Evolutionary conservation across 176 grass and related monocot species (phyloP), one percentile per base, ranked within the genome.

Genomic region (Triticum urartu): DNA sequence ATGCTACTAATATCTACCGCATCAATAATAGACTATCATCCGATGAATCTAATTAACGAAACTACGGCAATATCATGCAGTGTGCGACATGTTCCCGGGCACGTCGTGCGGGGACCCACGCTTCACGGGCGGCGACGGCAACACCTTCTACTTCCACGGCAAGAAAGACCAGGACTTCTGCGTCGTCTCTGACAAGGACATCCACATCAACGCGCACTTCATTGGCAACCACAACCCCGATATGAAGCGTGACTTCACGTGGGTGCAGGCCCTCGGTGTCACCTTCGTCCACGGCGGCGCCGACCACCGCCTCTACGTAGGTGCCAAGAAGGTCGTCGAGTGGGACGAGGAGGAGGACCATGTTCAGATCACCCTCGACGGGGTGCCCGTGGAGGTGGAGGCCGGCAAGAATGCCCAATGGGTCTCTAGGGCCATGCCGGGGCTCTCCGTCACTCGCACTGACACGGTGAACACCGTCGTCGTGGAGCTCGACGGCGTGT

Each of bases 61-160:
- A 9, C 60, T 22, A 22, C 0, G 20, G n/a, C 7, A 3, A 3
- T 21, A 62, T 63, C 3, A 62, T 42, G 50, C 60, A 95, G 93
- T 83, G 60, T 95, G 93, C 2, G 93, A 95, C 4, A 3, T 92
- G 20, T 79, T 87, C 78, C 88, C 90, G 0, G 88, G 88, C 68
- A 83, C 39, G 0, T 66, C 91, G 2, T 95, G 93, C 38, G 90
- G 90, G 2, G 93, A 95, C 56, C 93, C 93, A 0, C 90, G 88
- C 63, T 95, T 95, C 88, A 95, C 86, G 13, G 91, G 93, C 43
- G 93, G 83, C 7, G 91, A 95, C 34, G 93, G 91, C 34, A 95
- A 95, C 70, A 88, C 78, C 80, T 95, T 93, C 91, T 95, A 95
- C 91, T 95, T 95, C 93, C 93, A 95, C 14, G 93, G 93, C 15